Conservation (phyloP, 768 basidiomycete genomes). For the Serendipita vermifera region DNA sequence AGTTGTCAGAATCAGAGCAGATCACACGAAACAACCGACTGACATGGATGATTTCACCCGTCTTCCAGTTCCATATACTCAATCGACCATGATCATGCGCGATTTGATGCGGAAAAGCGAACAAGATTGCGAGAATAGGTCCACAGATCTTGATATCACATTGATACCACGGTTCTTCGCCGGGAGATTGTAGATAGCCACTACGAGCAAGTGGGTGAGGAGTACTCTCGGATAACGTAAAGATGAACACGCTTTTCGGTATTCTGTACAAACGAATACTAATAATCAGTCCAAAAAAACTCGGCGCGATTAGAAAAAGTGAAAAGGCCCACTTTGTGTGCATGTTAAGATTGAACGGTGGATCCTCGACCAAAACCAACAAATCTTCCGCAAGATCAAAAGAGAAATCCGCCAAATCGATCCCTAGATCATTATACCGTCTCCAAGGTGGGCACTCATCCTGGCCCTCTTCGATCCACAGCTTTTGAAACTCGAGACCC, state of each 20-base stretch:
- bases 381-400: not conserved
- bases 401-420: not conserved
- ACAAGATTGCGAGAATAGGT: not conserved
- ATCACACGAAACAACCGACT: not conserved
- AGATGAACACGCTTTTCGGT: not conserved
- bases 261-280: not conserved
- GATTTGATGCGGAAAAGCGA: not conserved
- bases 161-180: not conserved
- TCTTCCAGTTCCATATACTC: not conserved
- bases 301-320: not conserved
- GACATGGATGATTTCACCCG: not conserved
- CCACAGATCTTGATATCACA: not conserved
- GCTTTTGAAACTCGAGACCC: not conserved
- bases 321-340: too few relatives aligned
- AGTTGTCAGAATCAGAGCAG: not conserved
- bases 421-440: not conserved
- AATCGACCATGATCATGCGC: not conserved
- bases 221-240: not conserved
- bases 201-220: not conserved
- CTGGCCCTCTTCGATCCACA: not conserved
- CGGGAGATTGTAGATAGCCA: not conserved
- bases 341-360: too few relatives aligned
- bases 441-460: not conserved
- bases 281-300: not conserved
- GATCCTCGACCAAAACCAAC: not conserved